Percentiles rank a stretch among this genome's conserved stretches.
These are phyloP conservation scores for Lichtheimia corymbifera DNA, from an alignment of 371 early-diverging fungal species.

Conservation along the genomic window DNA sequence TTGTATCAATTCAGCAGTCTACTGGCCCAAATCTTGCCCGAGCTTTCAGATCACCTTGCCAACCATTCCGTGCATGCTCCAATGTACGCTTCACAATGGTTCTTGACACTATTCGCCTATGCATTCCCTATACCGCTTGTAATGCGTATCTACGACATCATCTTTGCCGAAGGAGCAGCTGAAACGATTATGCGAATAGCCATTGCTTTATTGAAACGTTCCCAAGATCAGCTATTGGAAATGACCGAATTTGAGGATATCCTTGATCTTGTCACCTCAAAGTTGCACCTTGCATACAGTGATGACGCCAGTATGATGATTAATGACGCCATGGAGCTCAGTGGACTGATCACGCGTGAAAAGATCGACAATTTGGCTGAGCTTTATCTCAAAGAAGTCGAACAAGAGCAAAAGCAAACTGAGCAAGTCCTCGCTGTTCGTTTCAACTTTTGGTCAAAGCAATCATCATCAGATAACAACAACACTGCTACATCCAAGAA, in stretches of 20 bases:
- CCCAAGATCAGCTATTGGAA: conserved; percentile 63
- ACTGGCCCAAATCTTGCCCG: conserved; percentile 76
- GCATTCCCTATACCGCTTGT: conserved; percentile 76
- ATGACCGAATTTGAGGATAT: conserved; percentile 81
- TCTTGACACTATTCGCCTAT: conserved; percentile 85
- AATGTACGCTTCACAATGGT: conserved; percentile 92
- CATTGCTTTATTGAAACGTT: conserved; percentile 78
- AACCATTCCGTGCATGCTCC: conserved; percentile 72
- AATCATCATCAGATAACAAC: conserved; percentile 8
- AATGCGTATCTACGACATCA: conserved; percentile 76
- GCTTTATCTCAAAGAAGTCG: conserved; percentile 62
- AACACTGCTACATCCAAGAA: conserved; percentile 23
- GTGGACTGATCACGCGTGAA: conserved; percentile 62
- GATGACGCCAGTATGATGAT: conserved; percentile 69
- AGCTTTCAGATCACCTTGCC: conserved; percentile 69
- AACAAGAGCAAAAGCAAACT: conserved; percentile 63
- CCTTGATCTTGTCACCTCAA: conserved; percentile 73
- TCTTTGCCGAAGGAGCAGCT: conserved; percentile 79
- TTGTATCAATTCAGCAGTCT: conserved; percentile 82
- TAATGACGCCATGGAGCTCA: conserved; percentile 72
- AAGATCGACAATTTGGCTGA: conserved; percentile 75
- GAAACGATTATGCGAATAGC: conserved; percentile 84
- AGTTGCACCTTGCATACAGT: conserved; percentile 73
- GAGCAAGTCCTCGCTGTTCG: conserved; percentile 61
- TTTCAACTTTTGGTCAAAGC: conserved; percentile 47